Evolutionary conservation across 2,329 filamentous ascomycete genomes (phyloP).

Genomic region (Apiospora sp.): DNA sequence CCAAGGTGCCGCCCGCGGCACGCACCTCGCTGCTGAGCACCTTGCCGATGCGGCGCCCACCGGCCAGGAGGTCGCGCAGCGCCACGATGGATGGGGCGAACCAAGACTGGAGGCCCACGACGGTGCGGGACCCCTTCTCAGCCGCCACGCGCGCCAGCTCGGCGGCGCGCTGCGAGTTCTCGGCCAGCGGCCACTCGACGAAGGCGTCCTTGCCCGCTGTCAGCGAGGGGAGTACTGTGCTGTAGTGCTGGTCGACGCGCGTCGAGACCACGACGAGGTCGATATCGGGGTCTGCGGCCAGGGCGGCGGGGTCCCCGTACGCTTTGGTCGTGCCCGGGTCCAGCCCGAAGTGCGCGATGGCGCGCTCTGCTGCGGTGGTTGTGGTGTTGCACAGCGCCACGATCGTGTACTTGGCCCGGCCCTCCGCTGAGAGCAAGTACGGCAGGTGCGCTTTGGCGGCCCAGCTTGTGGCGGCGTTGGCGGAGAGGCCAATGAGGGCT

Average conservation of each 20-base stretch:
- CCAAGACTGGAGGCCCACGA: constrained; percentile 60
- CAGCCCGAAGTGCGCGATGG: constrained; percentile 53
- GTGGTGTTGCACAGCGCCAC: constrained; percentile 60
- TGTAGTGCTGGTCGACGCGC: constrained; percentile 59
- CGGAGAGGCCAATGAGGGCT: constrained; percentile 64
- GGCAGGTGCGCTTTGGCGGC: constrained; percentile 63
- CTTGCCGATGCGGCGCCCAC: constrained; percentile 51
- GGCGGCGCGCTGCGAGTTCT: constrained; percentile 47
- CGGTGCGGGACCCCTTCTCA: constrained; percentile 44
- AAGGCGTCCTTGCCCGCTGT: constrained; percentile 59
- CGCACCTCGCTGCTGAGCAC: constrained; percentile 57
- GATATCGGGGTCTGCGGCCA: constrained; percentile 57
- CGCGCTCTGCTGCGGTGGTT: constrained; percentile 49
- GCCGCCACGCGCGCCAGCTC: constrained; percentile 47
- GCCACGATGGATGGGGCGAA: constrained; percentile 51
- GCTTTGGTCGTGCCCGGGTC: constrained; percentile 47
- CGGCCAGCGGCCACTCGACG: constrained; percentile 65
- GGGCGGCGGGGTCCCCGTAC: constrained; percentile 55
- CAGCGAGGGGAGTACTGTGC: constrained; percentile 53
- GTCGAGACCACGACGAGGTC: constrained; percentile 62
- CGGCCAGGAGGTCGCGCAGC: constrained; percentile 51
- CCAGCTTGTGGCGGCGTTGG: constrained; percentile 59
- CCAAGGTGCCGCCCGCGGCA: constrained; percentile 45
- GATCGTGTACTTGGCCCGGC: constrained; percentile 53
- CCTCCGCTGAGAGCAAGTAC: constrained; percentile 58